Conservation (phyloP, 2,329 filamentous ascomycete species). For the Coleophoma cylindrospora region DNA sequence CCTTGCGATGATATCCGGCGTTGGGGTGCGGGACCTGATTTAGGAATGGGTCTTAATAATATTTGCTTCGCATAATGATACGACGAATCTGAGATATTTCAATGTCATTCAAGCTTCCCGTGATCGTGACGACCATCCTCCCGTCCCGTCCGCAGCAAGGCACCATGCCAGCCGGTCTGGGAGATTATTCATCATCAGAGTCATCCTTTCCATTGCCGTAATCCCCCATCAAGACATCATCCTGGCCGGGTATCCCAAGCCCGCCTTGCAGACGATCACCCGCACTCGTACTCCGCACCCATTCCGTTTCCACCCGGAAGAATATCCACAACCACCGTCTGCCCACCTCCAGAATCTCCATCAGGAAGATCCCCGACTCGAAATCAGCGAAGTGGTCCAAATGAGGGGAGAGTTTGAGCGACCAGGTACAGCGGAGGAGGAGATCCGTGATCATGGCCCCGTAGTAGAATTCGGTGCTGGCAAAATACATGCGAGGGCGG, state of each 20-base stretch:
- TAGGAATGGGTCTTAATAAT: no score
- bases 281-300: slow-evolving; percentile 52
- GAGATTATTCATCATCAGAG: slow-evolving; percentile 31
- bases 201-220: slow-evolving; percentile 63
- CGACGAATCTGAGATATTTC: no score
- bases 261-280: slow-evolving; percentile 26
- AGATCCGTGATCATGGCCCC: slow-evolving; percentile 73
- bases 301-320: slow-evolving; percentile 91
- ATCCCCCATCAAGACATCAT: slow-evolving; percentile 73
- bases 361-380: slow-evolving; percentile 81
- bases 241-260: slow-evolving; percentile 50
- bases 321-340: slow-evolving; percentile 97
- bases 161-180: no score
- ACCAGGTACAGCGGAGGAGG: slow-evolving; percentile 83
- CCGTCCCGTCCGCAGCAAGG: no score
- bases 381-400: slow-evolving; percentile 81
- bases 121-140: no score
- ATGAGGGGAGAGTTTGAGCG: slow-evolving; percentile 77
- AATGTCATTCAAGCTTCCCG: no score
- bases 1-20: not conserved
- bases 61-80: no score
- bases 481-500: slow-evolving; percentile 68
- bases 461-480: slow-evolving; percentile 74
- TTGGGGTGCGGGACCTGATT: not conserved
- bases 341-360: slow-evolving; percentile 82